Conservation (phyloP, 2,329 filamentous ascomycete species). For the Eutypella sp. region DNA sequence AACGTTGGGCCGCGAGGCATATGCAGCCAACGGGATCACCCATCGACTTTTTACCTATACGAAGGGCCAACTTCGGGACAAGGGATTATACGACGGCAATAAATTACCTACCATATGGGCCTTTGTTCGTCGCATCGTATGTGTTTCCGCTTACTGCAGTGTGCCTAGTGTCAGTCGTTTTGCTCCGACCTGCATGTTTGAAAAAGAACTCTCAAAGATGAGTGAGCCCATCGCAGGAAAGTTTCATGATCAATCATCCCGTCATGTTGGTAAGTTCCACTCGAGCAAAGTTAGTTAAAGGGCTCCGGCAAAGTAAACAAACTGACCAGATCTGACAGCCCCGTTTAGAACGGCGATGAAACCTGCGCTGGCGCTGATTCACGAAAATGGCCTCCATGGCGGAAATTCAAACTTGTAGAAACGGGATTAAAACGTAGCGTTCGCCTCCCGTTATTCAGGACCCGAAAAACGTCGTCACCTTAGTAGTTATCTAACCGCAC, state of each 20-base stretch:
- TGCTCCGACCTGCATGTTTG: not conserved
- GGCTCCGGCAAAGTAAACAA: not conserved
- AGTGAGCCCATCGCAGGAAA: not conserved
- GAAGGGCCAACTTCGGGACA: not conserved
- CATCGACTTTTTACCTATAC: constrained; percentile 13
- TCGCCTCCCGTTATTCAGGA: not conserved
- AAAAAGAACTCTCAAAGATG: not conserved
- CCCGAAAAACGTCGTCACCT: not conserved
- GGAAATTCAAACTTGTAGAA: constrained; percentile 7
- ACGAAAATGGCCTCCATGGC: constrained; percentile 14
- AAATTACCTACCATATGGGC: constrained; percentile 37
- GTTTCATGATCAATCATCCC: not conserved
- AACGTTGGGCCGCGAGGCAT: constrained; percentile 2
- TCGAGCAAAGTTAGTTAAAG: too few species aligned
- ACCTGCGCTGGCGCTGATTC: constrained; percentile 26
- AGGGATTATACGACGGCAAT: not conserved
- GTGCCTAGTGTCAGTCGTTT: constrained; percentile 14
- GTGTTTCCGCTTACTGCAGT: constrained; percentile 37
- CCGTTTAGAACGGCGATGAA: constrained; percentile 28
- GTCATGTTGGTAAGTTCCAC: too few species aligned
- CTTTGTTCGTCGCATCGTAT: constrained; percentile 42
- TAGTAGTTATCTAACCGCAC: not conserved
- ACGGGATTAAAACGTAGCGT: constrained; percentile 4
- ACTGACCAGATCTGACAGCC: constrained; percentile 21
- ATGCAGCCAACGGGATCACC: constrained; percentile 11